Conservation (phyloP, 2,329 filamentous ascomycete species). For the Aurifilum marmelostoma region DNA sequence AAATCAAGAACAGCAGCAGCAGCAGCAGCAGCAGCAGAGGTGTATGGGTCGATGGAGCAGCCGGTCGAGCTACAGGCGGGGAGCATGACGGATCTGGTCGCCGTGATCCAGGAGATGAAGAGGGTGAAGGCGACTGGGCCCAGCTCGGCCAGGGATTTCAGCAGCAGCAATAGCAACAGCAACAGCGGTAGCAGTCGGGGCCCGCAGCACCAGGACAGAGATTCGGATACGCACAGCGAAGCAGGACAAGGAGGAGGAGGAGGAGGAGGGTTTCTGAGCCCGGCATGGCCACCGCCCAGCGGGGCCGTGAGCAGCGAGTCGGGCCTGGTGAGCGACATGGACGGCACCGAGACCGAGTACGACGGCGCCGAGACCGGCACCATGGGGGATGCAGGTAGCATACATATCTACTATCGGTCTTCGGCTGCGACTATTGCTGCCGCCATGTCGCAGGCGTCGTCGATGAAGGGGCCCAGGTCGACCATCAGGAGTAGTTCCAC, state of each 20-base stretch:
- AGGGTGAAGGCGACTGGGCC: not conserved
- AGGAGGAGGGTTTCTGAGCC: not conserved
- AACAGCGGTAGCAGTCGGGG: not conserved
- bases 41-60: constrained; percentile 17
- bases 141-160: not conserved
- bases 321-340: constrained; percentile 3
- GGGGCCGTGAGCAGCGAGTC: not conserved
- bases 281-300: constrained; percentile 7
- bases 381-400: constrained; percentile 10
- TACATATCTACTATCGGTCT: constrained; percentile 20
- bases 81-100: constrained; percentile 20
- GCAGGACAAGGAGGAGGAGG: too few species aligned
- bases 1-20: not conserved
- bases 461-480: not conserved
- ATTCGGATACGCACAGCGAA: not conserved
- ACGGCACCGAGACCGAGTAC: constrained; percentile 14
- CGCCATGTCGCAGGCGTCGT: constrained; percentile 18
- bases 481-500: constrained; percentile 8
- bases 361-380: not conserved
- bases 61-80: constrained; percentile 25
- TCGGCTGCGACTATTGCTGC: constrained; percentile 19
- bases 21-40: constrained; percentile 7
- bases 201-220: not conserved
- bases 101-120: constrained; percentile 10
- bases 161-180: not conserved